Conservation (phyloP, 2,329 filamentous ascomycete genomes). For the Curvularia sp. region DNA sequence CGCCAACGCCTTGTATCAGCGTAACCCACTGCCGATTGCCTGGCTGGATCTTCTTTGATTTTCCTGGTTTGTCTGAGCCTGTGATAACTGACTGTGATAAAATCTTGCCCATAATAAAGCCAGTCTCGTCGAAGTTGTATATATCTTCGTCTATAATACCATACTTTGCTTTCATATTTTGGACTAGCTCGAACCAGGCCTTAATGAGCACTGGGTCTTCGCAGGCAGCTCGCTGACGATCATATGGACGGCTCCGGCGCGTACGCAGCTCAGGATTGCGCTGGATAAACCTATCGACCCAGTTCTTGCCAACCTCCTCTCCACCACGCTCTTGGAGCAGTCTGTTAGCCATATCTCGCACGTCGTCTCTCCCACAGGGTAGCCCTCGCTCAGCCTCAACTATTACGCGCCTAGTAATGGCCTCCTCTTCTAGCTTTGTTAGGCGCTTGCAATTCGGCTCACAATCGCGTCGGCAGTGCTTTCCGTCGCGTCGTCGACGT, state of each 20-base stretch:
- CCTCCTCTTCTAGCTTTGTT: too few species aligned
- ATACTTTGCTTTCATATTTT: constrained; percentile 12
- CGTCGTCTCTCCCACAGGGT: too few species aligned
- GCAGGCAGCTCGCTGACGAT: constrained; percentile 11
- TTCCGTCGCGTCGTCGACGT: neutral
- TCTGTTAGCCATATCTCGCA: too few species aligned
- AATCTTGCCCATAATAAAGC: constrained; percentile 46
- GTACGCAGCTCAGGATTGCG: constrained; percentile 19
- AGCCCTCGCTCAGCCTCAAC: too few species aligned
- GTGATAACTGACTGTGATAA: constrained; percentile 30
- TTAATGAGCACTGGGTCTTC: constrained; percentile 17
- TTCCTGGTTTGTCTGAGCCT: constrained; percentile 20
- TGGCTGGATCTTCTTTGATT: constrained; percentile 29
- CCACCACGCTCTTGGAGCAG: constrained; percentile 16
- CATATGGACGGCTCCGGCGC: neutral
- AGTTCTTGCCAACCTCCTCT: constrained; percentile 19
- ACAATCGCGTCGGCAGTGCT: constrained; percentile 11
- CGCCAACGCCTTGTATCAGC: constrained; percentile 13
- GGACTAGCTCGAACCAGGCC: constrained; percentile 11
- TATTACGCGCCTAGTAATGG: too few species aligned
- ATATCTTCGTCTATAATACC: constrained; percentile 21
- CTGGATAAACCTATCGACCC: constrained; percentile 22
- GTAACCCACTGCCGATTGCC: constrained; percentile 40
- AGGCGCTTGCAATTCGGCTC: too few species aligned
- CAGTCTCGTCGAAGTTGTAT: constrained; percentile 38